A percentile compares a stretch with the other conserved stretches of the same genome.
These are phyloP conservation scores for Trichosporon faecale DNA, from an alignment of 1,284 basidiomycete species.

Conservation along the genomic window DNA sequence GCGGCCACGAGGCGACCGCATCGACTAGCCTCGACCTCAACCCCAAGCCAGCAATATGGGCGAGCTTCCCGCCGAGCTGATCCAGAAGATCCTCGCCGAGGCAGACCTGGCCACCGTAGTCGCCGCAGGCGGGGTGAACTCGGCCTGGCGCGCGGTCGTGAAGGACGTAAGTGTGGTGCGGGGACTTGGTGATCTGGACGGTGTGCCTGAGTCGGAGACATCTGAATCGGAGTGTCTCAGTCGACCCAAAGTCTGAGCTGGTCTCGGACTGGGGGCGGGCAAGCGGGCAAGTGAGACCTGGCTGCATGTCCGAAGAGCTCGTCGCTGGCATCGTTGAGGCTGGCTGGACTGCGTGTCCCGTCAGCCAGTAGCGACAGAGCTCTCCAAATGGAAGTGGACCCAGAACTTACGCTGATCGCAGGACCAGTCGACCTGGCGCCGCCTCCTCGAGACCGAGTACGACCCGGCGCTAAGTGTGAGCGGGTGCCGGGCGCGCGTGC, in stretches of 20 bases:
- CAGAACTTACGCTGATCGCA: conserved; percentile 6
- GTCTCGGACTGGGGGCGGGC: background rate
- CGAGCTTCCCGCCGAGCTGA: background rate
- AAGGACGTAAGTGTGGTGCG: conserved; percentile 4
- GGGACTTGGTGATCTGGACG: background rate
- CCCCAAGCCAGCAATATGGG: background rate
- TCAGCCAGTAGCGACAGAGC: background rate
- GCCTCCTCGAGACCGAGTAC: background rate
- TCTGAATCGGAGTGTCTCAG: background rate
- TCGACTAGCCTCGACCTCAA: background rate
- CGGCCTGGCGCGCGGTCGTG: conserved; percentile 3
- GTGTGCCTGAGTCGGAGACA: background rate
- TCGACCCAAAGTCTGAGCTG: background rate
- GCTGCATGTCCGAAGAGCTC: background rate
- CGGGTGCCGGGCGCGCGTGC: background rate
- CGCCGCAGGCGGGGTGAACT: background rate
- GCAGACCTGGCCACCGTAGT: background rate
- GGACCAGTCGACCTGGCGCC: conserved; percentile 5
- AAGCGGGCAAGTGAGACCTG: background rate
- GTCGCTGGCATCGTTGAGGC: too few species aligned
- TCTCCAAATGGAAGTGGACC: background rate
- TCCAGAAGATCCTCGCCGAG: background rate
- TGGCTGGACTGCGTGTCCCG: too few species aligned
- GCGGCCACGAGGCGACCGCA: background rate
- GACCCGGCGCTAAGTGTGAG: background rate